Evolutionary conservation across 2,329 filamentous ascomycete genomes (phyloP), one percentile per base, ranked within the genome.

Genomic region (Colletotrichum destructivum): DNA sequence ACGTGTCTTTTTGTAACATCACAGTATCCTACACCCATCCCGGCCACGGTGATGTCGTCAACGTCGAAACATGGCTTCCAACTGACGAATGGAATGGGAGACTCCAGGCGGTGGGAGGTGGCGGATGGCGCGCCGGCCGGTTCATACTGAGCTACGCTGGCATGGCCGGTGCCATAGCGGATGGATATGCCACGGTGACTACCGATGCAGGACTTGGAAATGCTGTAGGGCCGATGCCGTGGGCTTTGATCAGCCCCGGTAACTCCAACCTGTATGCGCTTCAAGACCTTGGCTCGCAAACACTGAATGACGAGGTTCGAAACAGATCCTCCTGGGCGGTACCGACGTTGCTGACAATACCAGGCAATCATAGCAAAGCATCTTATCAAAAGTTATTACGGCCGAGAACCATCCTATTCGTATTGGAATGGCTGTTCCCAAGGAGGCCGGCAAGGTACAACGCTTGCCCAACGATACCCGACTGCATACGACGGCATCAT

Each of bases 391-490:
- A 77, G 79, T 12, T 89, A 86, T 77, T 90, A 90, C 74, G 79
- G 81, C 0, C 72, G 62, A 1, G 9, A 47, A 0, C 77, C 79
- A 0, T 86, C 84, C 65, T 86, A 83, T 0, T 69, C 69, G 0
- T 91, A 91, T 77, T 90, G 86, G 72, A 76, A 87, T 2, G 89
- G 89, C 12, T 91, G 89, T 76, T 90, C 88, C 0, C 86, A 88
- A 0, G 90, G 90, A 9, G 89, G 90, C 1, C 82, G 89, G 0
- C 88, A 91, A 80, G 89, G 88, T 6, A 79, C 89, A 46, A 87
- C 87, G 63, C 84, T 85, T 12, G 84, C 87, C 0, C 84, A 91
- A 73, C 76, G 80, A n/a, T 90, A 85, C 71, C 88, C 89, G 0
- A 81, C 85, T 0, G 88, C 90, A 71, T 90, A 89, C 64, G 88